phyloP scores from a whole-genome alignment of 768 basidiomycete species.

The Harrya chromipes region DNA sequence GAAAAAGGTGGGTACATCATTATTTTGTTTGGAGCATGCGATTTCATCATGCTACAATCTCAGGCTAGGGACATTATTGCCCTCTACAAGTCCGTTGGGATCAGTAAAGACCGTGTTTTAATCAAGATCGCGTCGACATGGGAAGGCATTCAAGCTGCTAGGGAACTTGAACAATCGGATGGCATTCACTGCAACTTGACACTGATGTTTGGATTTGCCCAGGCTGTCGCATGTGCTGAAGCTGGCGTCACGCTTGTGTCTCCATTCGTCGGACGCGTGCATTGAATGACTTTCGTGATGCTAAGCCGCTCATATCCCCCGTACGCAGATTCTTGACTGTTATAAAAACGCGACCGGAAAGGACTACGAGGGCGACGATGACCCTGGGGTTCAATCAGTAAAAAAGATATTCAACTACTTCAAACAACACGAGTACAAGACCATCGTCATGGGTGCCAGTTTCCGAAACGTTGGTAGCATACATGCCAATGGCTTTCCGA shows the following conservation, averaged over 20 bases:
- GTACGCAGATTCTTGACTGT: conserved; percentile 88
- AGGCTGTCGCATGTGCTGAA: conserved; percentile 97
- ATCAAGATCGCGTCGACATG: conserved; percentile 99
- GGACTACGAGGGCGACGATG: conserved; percentile 82
- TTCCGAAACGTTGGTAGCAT: conserved; percentile 81
- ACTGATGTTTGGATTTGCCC: conserved; percentile 93
- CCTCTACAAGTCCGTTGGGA: conserved; percentile 86
- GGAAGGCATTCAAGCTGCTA: conserved; percentile 98
- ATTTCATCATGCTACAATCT: not conserved
- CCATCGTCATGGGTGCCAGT: conserved; percentile 98
- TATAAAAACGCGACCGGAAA: conserved; percentile 88
- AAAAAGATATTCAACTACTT: conserved; percentile 98
- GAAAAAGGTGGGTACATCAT: conserved; percentile 51
- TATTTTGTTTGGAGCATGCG: too few species aligned
- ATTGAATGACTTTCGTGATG: conserved; percentile 26
- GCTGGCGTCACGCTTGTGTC: conserved; percentile 96
- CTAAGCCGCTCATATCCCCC: conserved; percentile 28
- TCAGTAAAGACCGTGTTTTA: conserved; percentile 85
- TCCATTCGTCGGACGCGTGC: conserved; percentile 92
- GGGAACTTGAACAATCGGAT: conserved; percentile 85
- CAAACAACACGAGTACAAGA: conserved; percentile 96
- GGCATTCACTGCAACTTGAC: conserved; percentile 97
- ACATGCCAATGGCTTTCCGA: not conserved
- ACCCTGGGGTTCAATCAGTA: conserved; percentile 94
- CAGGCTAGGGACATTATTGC: conserved; percentile 80